Evolutionary conservation across 352 stramenopile genomes (phyloP).

Genomic region (Thalassiosira livingstoniorum): DNA sequence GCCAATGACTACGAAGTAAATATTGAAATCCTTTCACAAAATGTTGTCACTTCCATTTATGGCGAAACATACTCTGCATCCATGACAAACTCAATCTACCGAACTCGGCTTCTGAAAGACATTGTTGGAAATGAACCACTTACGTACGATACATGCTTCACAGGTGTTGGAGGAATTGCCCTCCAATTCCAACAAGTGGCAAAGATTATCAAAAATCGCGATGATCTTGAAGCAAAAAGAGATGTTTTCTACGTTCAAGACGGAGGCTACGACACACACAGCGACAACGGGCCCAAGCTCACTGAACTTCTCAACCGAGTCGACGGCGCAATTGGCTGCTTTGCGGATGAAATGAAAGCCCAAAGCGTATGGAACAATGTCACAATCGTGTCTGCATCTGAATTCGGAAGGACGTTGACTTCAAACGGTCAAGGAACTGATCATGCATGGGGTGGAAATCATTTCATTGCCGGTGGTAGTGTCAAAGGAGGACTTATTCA

Average conservation of each 20-base stretch:
- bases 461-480: constrained; percentile 71
- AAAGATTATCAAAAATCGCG: constrained; percentile 57
- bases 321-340: constrained; percentile 63
- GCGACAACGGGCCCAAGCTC: constrained; percentile 45
- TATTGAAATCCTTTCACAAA: constrained; percentile 44
- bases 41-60: constrained; percentile 51
- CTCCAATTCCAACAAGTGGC: constrained; percentile 67
- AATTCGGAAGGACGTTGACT: constrained; percentile 73
- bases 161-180: constrained; percentile 40
- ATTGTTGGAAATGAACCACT: constrained; percentile 31
- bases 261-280: constrained; percentile 75
- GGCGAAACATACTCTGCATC: constrained; percentile 60
- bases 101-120: constrained; percentile 37
- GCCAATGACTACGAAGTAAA: constrained; percentile 37
- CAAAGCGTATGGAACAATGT: constrained; percentile 69
- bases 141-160: constrained; percentile 47
- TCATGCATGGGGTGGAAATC: constrained; percentile 62
- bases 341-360: constrained; percentile 65
- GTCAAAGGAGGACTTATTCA: constrained; percentile 75
- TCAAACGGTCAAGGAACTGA: constrained; percentile 74
- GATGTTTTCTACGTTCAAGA: constrained; percentile 67
- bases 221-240: constrained; percentile 57
- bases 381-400: constrained; percentile 56
- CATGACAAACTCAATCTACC: constrained; percentile 51
- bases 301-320: constrained; percentile 48